Evolutionary conservation across 169 alveolate genomes (phyloP).

Genomic region (Eimeria acervulina): DNA sequence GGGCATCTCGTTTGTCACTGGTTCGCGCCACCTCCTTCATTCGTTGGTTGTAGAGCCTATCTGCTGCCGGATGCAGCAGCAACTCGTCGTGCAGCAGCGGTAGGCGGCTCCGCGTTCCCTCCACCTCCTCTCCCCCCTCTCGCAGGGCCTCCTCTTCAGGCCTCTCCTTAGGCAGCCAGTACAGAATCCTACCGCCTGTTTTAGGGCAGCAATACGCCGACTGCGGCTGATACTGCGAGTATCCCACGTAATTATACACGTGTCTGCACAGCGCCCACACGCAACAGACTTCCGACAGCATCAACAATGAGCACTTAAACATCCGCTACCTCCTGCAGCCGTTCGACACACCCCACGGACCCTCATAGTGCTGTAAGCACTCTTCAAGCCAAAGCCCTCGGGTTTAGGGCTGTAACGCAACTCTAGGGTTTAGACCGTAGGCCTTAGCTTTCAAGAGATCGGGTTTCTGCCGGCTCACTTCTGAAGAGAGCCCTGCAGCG

Average conservation of each 20-base stretch:
- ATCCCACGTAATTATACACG: slow-evolving; percentile 81
- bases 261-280: slow-evolving; percentile 61
- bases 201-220: slow-evolving; percentile 84
- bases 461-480: slow-evolving; percentile 41
- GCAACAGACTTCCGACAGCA: background rate
- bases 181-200: slow-evolving; percentile 79
- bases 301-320: background rate
- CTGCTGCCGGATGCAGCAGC: slow-evolving; percentile 83
- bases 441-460: background rate
- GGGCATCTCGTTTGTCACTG: slow-evolving; percentile 64
- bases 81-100: slow-evolving; percentile 84
- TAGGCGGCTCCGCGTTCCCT: slow-evolving; percentile 44
- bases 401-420: background rate
- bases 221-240: slow-evolving; percentile 82
- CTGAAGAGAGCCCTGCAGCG: slow-evolving; percentile 83
- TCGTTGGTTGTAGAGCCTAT: slow-evolving; percentile 65
- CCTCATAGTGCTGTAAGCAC: background rate
- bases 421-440: background rate
- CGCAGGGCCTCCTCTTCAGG: slow-evolving; percentile 21
- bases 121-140: slow-evolving; percentile 70
- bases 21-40: slow-evolving; percentile 79
- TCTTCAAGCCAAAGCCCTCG: background rate
- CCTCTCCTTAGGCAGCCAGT: slow-evolving; percentile 79
- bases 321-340: background rate
- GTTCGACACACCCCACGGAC: background rate